Evolutionary conservation across 441 rosid species (phyloP).

Genomic region (Macaranga tanarius): DNA sequence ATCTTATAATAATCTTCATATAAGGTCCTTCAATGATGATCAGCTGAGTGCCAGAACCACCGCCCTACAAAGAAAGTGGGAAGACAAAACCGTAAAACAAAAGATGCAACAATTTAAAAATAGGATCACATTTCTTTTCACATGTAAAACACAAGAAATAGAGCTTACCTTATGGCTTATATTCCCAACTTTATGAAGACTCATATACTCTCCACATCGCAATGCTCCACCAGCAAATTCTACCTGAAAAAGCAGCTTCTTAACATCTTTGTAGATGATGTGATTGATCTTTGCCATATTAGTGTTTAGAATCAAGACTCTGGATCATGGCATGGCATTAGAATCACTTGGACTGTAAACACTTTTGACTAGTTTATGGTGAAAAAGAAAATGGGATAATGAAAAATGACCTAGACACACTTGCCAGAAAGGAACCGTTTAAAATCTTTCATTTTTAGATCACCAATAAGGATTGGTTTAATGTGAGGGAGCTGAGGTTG

Average conservation of each 20-base stretch:
- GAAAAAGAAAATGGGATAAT: not conserved
- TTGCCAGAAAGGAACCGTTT: slow-evolving; percentile 84
- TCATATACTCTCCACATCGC: slow-evolving; percentile 87
- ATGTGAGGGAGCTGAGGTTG: slow-evolving; percentile 65
- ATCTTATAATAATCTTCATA: slow-evolving; percentile 93
- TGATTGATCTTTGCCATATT: not conserved
- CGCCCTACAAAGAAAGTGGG: slow-evolving; percentile 58
- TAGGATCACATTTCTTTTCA: not conserved
- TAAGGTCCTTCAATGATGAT: slow-evolving; percentile 82
- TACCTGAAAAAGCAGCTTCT: slow-evolving; percentile 42
- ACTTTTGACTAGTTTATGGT: not conserved
- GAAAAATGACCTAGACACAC: slow-evolving; percentile 66
- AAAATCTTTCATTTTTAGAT: slow-evolving; percentile 88
- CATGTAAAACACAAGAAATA: not conserved
- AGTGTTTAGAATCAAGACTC: not conserved
- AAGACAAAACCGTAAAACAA: too few relatives aligned
- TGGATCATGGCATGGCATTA: not conserved
- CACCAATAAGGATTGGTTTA: slow-evolving; percentile 91
- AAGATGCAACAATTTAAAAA: not conserved
- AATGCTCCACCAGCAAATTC: slow-evolving; percentile 89
- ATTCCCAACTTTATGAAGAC: slow-evolving; percentile 80
- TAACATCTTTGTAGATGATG: not conserved
- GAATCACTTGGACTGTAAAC: too few relatives aligned
- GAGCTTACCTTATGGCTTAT: slow-evolving; percentile 71
- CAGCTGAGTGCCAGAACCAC: slow-evolving; percentile 75